Evolutionary conservation across 2,329 filamentous ascomycete species (phyloP), one percentile per base, ranked within the genome.

Genomic region (Dactylonectria estremocensis): DNA sequence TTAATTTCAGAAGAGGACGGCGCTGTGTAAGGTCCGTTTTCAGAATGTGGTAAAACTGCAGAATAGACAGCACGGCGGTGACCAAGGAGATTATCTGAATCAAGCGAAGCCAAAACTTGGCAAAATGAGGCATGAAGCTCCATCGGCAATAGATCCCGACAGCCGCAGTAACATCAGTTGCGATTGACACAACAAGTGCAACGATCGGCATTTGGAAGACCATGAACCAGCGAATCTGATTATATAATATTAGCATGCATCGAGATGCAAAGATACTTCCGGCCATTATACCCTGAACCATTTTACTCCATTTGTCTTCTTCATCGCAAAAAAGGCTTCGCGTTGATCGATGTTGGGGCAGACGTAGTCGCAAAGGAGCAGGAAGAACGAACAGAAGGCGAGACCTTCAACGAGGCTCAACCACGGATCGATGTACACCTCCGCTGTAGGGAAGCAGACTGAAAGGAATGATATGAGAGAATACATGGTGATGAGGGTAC

Each of bases 161-260:
- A 0, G 62, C 72, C 1, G 70, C 45, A 0, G 73, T 74, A 2
- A 72, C 53, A 24, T 69, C 64, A 2, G 72, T 74, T 11, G 64
- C 64, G 5, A 74, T 20, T 1, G 73, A 46, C 0, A 66, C 59
- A 1, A 50, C 5, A 3, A 71, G 33, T 1, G 73, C 56, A 5
- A 75, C 48, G 1, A 72, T 20, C 2, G 72, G 72, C 57, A 72
- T 74, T 16, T 74, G 73, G 8, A 74, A 74, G 22, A 74, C 72
- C 69, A 75, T 61, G 3, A 69, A 14, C 72, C 72, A 74, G 2
- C 72, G 71, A 18, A 24, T 18, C 5, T 16, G 11, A 2, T 62
- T 69, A 31, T 64, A 63, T 14, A 4, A 24, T 31, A 20, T 10
- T 37, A 11, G n/a, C 49, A 16, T 31, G 24, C 11, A 14, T 24